Percentiles rank a stretch among this genome's conserved stretches.
Evolutionary conservation across 331 rosid genomes (phyloP).

Genomic region (Malus hybrid): DNA sequence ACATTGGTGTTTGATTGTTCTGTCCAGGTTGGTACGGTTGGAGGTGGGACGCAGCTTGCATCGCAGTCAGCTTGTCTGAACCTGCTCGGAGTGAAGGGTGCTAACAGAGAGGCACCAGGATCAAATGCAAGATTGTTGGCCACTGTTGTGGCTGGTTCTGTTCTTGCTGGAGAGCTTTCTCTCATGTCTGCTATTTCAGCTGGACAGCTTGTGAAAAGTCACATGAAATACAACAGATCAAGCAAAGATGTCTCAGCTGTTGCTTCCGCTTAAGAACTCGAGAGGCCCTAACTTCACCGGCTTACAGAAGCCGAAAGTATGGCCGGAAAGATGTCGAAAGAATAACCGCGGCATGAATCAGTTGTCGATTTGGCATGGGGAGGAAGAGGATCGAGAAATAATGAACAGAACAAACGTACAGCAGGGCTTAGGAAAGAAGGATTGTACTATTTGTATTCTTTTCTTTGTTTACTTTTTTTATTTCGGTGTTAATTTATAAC

Average conservation of each 20-base stretch:
- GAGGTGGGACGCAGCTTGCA: conserved; percentile 50
- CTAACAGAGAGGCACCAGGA: conserved; percentile 35
- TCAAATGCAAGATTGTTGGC: conserved; percentile 37
- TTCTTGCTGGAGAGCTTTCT: conserved; percentile 48
- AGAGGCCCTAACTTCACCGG: neutral
- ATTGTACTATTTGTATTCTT: conserved; percentile 20
- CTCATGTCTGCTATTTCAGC: conserved; percentile 46
- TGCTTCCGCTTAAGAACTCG: conserved; percentile 17
- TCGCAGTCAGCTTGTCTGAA: conserved; percentile 47
- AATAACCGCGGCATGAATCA: neutral
- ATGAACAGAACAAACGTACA: conserved; percentile 6
- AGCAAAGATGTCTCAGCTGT: conserved; percentile 24
- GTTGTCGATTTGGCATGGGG: neutral
- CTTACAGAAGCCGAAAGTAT: neutral
- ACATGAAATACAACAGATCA: conserved; percentile 48
- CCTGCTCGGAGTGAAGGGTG: conserved; percentile 46
- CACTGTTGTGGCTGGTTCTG: conserved; percentile 40
- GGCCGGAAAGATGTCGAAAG: neutral
- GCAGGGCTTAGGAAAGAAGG: neutral
- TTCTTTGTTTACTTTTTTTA: conserved; percentile 4
- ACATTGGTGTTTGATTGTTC: neutral
- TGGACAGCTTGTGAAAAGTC: conserved; percentile 44
- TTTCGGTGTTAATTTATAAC: neutral
- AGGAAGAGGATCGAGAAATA: neutral
- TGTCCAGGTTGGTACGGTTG: conserved; percentile 40